These are phyloP conservation scores for Sclerotinia nivalis DNA, from an alignment of 2,329 filamentous ascomycete species.

Conservation along the genomic window DNA sequence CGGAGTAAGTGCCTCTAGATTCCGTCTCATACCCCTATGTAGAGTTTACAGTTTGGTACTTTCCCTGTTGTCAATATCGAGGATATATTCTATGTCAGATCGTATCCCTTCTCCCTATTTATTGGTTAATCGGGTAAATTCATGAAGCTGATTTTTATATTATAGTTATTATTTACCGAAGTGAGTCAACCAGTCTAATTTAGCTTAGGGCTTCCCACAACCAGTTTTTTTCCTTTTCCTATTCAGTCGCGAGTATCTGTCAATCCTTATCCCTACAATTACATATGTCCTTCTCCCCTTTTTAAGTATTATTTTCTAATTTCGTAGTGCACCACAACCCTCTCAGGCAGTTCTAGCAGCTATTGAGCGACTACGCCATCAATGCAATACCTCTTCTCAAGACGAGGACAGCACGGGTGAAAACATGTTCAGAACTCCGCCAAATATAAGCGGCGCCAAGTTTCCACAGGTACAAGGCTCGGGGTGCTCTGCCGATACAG, in stretches of 20 bases:
- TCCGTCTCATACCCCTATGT: neutral
- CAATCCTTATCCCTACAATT: too few species aligned
- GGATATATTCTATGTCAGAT: neutral
- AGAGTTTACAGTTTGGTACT: neutral
- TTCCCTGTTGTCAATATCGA: neutral
- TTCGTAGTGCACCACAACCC: neutral
- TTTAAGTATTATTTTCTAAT: neutral
- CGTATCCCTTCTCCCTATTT: neutral
- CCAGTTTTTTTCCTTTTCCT: neutral
- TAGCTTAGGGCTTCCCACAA: too few species aligned
- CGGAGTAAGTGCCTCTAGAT: neutral
- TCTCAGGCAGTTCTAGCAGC: neutral
- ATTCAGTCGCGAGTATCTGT: too few species aligned
- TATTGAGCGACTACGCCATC: neutral
- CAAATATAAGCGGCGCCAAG: neutral
- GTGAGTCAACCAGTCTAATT: neutral
- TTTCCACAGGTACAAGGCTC: neutral
- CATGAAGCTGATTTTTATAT: neutral
- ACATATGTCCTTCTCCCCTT: too few species aligned
- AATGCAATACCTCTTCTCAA: too few species aligned
- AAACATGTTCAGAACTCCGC: neutral
- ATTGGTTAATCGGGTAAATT: neutral
- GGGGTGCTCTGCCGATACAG: neutral
- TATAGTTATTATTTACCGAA: neutral
- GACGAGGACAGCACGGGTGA: neutral